Evolutionary conservation across 2,329 filamentous ascomycete species (phyloP).

Genomic region (Paraphaeosphaeria sporulosa): DNA sequence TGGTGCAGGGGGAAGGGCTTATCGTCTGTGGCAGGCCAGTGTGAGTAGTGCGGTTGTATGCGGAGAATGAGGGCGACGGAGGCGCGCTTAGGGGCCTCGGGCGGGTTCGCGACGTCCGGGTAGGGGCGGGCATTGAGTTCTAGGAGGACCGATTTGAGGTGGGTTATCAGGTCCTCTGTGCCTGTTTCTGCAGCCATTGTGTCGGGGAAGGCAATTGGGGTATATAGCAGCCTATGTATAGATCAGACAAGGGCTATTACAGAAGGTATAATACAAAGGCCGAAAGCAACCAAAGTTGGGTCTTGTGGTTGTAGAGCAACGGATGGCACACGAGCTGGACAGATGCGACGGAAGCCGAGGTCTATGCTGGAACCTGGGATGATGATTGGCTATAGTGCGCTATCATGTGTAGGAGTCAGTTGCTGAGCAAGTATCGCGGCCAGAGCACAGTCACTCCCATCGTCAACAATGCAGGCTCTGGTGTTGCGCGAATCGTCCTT

Average conservation of each 20-base stretch:
- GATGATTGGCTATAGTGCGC: conserved; percentile 24
- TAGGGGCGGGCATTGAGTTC: conserved; percentile 56
- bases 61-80: conserved; percentile 71
- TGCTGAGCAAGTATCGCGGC: neutral
- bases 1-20: conserved; percentile 25
- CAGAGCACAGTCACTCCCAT: neutral
- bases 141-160: conserved; percentile 53
- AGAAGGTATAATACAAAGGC: neutral
- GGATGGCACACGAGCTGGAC: neutral
- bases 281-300: neutral
- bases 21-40: conserved; percentile 56
- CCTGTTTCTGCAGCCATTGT: conserved; percentile 29
- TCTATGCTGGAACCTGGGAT: conserved; percentile 13
- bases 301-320: neutral
- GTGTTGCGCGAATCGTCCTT: neutral
- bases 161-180: conserved; percentile 44
- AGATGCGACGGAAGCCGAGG: conserved; percentile 26
- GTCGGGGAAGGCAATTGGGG: neutral
- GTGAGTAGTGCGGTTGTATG: conserved; percentile 64
- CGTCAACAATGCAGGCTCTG: neutral
- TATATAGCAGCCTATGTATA: too few species aligned
- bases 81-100: conserved; percentile 64
- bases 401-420: neutral
- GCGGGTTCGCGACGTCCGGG: conserved; percentile 58
- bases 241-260: too few species aligned